These are phyloP conservation scores for Chrysophaeum taylorii DNA, from an alignment of 352 stramenopile genomes.

Conservation along the genomic window DNA sequence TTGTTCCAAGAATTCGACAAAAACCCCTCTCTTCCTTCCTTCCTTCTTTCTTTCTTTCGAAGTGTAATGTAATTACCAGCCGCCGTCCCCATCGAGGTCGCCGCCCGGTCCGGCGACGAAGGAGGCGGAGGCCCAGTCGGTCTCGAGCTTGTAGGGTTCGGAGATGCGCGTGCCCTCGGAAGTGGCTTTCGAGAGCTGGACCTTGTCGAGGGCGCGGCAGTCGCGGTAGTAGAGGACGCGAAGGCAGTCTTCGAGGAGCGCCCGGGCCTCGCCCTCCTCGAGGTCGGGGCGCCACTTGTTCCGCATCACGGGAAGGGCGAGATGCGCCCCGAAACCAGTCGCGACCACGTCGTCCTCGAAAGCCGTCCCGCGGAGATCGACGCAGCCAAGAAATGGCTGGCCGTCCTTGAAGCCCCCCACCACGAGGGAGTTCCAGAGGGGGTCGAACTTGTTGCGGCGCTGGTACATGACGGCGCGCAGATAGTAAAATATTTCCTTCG, in stretches of 20 bases:
- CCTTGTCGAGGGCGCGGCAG: slow-evolving; percentile 91
- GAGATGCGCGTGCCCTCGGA: slow-evolving; percentile 68
- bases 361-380: slow-evolving; percentile 92
- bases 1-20: no score
- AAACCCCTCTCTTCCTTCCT: no score
- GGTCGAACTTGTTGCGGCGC: slow-evolving; percentile 95
- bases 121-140: slow-evolving; percentile 69
- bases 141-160: slow-evolving; percentile 87
- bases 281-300: slow-evolving; percentile 84
- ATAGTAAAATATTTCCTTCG: slow-evolving; percentile 89
- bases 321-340: slow-evolving; percentile 91
- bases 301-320: slow-evolving; percentile 89
- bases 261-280: slow-evolving; percentile 77
- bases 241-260: slow-evolving; percentile 92
- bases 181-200: slow-evolving; percentile 91
- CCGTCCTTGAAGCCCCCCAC: slow-evolving; percentile 82
- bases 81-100: slow-evolving; percentile 44
- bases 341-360: slow-evolving; percentile 92
- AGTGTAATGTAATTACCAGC: slow-evolving; percentile 46
- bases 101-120: slow-evolving; percentile 38
- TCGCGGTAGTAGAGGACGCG: slow-evolving; percentile 95
- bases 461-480: slow-evolving; percentile 95
- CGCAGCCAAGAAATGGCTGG: slow-evolving; percentile 82
- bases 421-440: slow-evolving; percentile 95
- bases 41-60: no score